Base-by-base conservation (phyloP, 1,139 yeast genomes). In the Yamadazyma triangularis region DNA sequence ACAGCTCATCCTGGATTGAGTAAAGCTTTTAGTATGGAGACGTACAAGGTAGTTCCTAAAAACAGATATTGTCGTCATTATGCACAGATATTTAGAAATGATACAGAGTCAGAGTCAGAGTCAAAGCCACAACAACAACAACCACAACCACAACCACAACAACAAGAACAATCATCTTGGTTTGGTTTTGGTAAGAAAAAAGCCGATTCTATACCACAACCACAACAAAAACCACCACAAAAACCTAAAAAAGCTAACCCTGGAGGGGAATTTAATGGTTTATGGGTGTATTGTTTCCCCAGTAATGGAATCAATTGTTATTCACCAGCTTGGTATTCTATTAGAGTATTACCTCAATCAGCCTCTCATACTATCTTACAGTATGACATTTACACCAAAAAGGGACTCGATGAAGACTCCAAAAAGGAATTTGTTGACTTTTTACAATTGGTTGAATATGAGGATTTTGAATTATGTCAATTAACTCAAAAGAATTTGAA, bases 261-360 rank as follows among this genome's bases (percentile, higher is more conserved):
- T 13, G 81, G 81, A 33, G 80, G 81, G 36, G 71, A 65, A 15
- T 73, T 71, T 55, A 72, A 72, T 44, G 81, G 81, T 2, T 60
- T 75, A 47, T 76, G 81, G 82, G 70, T 76, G 32, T 76, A 76
- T 50, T 52, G 73, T 30, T 75, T 62, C 58, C 82, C 82, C 32
- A 70, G 64, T 34, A 73, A 73, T 43, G 81, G 81, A 25, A 52
- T 76, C 48, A 76, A 76, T 52, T 75, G 82, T 47, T 76, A 76
- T 48, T 75, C 81, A 0, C 81, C 81, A 39, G 81, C 81, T 5
- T 76, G 79, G 79, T 76, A 76, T 51, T 69, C 78, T 4, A 75
- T 76, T 40, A 59, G 81, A 46, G 81, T 76, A 3, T 58, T 75
- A 38, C 82, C 82, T 23, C 48, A 69, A 13, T 47, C 66, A 25